Conservation (phyloP, 345 rosid genomes). For the Psidium guajava region DNA sequence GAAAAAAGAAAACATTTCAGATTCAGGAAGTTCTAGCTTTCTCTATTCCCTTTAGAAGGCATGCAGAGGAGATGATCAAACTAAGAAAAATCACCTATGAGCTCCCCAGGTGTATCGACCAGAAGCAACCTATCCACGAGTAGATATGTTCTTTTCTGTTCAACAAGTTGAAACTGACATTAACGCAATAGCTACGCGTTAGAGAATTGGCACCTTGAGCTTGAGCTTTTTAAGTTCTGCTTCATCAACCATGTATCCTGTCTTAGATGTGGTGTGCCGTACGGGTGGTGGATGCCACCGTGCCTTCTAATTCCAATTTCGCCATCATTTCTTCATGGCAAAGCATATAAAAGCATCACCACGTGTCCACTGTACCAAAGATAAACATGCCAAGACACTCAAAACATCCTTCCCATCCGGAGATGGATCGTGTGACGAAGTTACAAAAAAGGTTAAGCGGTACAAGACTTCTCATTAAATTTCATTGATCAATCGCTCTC, state of each 20-base stretch:
- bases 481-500: neutral
- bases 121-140: neutral
- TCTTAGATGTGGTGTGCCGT: neutral
- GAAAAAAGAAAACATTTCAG: neutral
- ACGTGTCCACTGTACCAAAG: conserved; percentile 20
- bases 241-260: too few relatives aligned
- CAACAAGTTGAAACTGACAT: neutral
- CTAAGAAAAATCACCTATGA: neutral
- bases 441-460: conserved; percentile 36
- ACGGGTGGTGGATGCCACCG: too few relatives aligned
- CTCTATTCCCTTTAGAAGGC: neutral
- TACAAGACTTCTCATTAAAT: neutral
- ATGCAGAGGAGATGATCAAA: neutral
- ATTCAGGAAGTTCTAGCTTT: neutral
- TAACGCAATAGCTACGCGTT: neutral
- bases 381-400: conserved; percentile 23
- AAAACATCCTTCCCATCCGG: conserved; percentile 14
- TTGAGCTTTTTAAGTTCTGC: neutral
- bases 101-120: neutral
- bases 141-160: neutral
- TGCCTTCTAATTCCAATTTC: neutral
- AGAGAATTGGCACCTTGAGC: neutral
- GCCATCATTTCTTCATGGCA: conserved; percentile 36
- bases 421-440: conserved; percentile 38
- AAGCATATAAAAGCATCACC: conserved; percentile 73